Evolutionary conservation across 768 basidiomycete species (phyloP), one percentile per base, ranked within the genome.

Genomic region (Mycena polygramma): DNA sequence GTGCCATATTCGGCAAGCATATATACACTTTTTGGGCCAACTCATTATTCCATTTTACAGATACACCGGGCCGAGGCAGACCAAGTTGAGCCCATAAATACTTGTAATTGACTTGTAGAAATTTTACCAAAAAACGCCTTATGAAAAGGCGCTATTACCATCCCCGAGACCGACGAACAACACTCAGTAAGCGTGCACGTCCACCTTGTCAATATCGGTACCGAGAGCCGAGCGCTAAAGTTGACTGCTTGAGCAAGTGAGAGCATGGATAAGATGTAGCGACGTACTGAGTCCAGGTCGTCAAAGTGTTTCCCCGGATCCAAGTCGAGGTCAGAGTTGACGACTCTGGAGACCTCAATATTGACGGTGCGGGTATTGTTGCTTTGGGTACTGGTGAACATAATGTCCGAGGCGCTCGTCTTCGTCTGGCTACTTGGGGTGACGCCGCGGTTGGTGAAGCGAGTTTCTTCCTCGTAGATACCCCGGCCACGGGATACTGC

Each of bases 401-500:
- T 35, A 4, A 62, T 20, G 60, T 49, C 30, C 15, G 60, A 49
- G 60, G 30, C 60, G 20, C 11, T 11, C 10, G 37, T 19, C 30
- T 35, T 35, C 48, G 26, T 51, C 45, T 35, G 46, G 17, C 15
- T 14, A 20, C 15, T 24, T 20, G 30, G 24, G n/a, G 35, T 37
- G 20, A 37, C 10, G 49, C 60, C 60, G 30, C 60, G 46, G 22
- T 20, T 2, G 19, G 36, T 62, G 30, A 35, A 22, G 35, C 35
- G 60, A 4, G 67, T 58, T 37, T 73, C 59, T 41, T 74, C 75
- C 64, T 76, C 74, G 55, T 73, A 66, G 39, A 71, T 17, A 22
- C 75, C 75, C n/a, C 64, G 68, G 19, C 75, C 77, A 22, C 67
- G 62, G 45, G 60, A 58, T 8, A 72, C 53, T 13, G 67, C 63